Conservation (phyloP, 371 early-diverging fungal species). For the Massospora cicadina region DNA sequence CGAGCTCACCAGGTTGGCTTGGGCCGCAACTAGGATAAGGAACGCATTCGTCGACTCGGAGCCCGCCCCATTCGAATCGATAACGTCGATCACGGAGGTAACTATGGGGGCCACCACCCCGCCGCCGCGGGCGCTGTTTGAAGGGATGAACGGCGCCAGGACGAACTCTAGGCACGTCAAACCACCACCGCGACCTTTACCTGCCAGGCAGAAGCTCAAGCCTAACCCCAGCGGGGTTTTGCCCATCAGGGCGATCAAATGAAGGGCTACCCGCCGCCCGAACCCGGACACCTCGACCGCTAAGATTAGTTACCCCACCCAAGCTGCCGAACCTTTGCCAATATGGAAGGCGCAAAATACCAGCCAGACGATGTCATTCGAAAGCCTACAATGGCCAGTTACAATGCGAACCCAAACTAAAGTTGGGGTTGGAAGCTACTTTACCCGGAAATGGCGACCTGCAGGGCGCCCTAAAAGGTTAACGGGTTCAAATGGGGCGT, state of each 20-base stretch:
- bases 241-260: conserved; percentile 32
- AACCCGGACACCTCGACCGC: conserved; percentile 18
- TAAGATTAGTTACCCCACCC: not conserved
- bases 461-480: not conserved
- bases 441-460: conserved; percentile 1
- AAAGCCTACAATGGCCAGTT: conserved; percentile 40
- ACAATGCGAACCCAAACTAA: no score
- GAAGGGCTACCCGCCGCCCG: conserved; percentile 33
- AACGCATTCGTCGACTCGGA: conserved; percentile 18
- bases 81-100: conserved; percentile 30
- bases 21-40: conserved; percentile 5
- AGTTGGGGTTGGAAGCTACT: no score
- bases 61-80: conserved; percentile 23
- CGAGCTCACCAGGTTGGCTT: conserved; percentile 7
- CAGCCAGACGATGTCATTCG: conserved; percentile 41
- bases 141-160: conserved; percentile 49
- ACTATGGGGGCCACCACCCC: conserved; percentile 50
- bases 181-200: conserved; percentile 19
- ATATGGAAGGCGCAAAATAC: conserved; percentile 53
- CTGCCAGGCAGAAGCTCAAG: conserved; percentile 33
- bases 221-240: conserved; percentile 32
- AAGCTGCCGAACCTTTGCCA: conserved; percentile 23
- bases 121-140: conserved; percentile 56
- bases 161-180: conserved; percentile 21
- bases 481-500: not conserved